A percentile compares a stretch with the other conserved stretches of the same genome.
Conservation (phyloP, 306 rosid genomes). For the Adenanthera pavonina region DNA sequence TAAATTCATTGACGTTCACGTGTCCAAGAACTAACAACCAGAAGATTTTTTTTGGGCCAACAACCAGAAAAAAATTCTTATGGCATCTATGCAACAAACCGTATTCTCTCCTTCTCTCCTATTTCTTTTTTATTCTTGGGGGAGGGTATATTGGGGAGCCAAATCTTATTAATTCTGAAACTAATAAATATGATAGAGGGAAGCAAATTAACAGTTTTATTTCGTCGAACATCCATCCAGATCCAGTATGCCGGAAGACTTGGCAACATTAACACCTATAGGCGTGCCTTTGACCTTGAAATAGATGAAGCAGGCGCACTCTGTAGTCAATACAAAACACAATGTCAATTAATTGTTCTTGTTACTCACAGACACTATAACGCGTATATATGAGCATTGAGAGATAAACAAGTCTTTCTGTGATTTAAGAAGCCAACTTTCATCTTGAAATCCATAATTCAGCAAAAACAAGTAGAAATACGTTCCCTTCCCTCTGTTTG, state of each 20-base stretch:
- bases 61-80: too few relatives aligned
- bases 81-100: background rate
- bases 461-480: background rate
- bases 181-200: background rate
- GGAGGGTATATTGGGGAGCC: background rate
- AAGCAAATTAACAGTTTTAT: conserved; percentile 16
- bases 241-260: background rate
- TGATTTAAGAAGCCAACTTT: background rate
- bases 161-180: conserved; percentile 9
- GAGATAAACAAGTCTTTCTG: background rate
- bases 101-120: background rate
- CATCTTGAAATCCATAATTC: background rate
- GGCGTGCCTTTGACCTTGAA: conserved; percentile 59
- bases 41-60: too few relatives aligned
- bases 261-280: conserved; percentile 37
- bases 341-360: conserved; percentile 35
- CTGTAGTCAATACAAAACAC: conserved; percentile 55
- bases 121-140: background rate
- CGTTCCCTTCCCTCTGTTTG: background rate
- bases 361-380: background rate
- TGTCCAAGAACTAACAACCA: background rate
- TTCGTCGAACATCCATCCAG: background rate
- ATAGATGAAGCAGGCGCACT: conserved; percentile 66
- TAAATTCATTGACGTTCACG: background rate
- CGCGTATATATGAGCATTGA: background rate